These are phyloP conservation scores for Sutorius eximius DNA, from an alignment of 1,284 basidiomycete genomes.

Conservation along the genomic window DNA sequence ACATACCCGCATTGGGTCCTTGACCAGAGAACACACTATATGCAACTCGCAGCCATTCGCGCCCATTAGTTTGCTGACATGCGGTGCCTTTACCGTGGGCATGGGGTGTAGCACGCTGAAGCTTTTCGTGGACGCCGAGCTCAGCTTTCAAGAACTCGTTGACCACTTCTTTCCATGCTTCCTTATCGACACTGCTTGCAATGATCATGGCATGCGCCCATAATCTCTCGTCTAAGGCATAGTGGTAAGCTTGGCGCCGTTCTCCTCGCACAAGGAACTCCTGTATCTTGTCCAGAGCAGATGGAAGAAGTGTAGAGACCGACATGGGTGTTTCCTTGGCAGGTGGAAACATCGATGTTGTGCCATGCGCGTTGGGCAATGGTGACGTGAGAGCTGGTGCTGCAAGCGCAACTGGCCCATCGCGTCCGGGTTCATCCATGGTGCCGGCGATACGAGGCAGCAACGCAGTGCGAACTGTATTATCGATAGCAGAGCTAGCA, in stretches of 20 bases:
- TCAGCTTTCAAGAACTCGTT: conserved; percentile 85
- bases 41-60: conserved; percentile 76
- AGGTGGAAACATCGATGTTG: conserved; percentile 19
- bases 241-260: conserved; percentile 83
- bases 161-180: conserved; percentile 90
- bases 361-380: conserved; percentile 20
- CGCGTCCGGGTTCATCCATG: conserved; percentile 18
- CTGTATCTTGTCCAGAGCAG: conserved; percentile 77
- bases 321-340: conserved; percentile 46
- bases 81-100: conserved; percentile 14
- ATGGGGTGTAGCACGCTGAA: conserved; percentile 13
- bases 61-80: conserved; percentile 42
- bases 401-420: conserved; percentile 23
- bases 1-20: conserved; percentile 68
- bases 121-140: conserved; percentile 49
- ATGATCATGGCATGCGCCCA: conserved; percentile 98
- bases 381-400: conserved; percentile 18
- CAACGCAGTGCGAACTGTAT: conserved; percentile 61
- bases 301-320: conserved; percentile 52
- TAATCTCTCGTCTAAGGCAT: conserved; percentile 83
- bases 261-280: conserved; percentile 81
- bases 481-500: conserved; percentile 68
- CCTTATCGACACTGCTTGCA: conserved; percentile 89
- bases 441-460: conserved; percentile 52
- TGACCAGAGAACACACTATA: conserved; percentile 89